Evolutionary conservation across 257 asterid genomes (phyloP).

Genomic region (Capsicum rhomboideum): DNA sequence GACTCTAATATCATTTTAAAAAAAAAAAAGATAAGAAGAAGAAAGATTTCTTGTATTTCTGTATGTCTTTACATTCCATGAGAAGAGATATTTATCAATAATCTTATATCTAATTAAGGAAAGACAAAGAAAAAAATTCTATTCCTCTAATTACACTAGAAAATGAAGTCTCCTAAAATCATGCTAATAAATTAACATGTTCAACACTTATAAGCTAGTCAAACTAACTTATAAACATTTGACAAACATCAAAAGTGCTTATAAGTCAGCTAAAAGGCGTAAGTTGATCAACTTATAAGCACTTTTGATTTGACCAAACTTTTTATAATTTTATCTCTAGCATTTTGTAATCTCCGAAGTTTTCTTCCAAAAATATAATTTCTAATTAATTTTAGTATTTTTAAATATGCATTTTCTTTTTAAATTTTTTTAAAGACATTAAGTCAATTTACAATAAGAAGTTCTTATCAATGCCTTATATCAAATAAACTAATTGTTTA

Average conservation of each 20-base stretch:
- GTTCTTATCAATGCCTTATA: not conserved
- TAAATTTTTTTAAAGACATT: not conserved
- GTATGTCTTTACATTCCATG: not conserved
- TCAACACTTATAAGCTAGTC: not conserved
- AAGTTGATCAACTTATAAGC: not conserved
- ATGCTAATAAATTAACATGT: not conserved
- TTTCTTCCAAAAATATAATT: not conserved
- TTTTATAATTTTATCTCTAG: not conserved
- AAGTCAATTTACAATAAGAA: not conserved
- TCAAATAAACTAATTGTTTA: not conserved
- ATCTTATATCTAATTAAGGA: not conserved
- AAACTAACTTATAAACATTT: not conserved
- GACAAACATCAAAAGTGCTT: not conserved
- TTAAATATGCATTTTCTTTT: not conserved
- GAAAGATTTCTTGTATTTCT: too few species aligned
- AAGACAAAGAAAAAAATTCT: not conserved
- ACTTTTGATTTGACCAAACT: not conserved
- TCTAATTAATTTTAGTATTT: not conserved
- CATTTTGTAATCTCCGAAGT: not conserved
- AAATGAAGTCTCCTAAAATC: not conserved
- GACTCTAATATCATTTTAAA: too few species aligned
- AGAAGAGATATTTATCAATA: not conserved
- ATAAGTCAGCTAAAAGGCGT: not conserved
- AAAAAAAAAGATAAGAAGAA: too few species aligned
- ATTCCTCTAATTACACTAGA: not conserved